These are phyloP conservation scores for Prillingera fragicola DNA, from an alignment of 1,284 basidiomycete species.

Conservation along the genomic window DNA sequence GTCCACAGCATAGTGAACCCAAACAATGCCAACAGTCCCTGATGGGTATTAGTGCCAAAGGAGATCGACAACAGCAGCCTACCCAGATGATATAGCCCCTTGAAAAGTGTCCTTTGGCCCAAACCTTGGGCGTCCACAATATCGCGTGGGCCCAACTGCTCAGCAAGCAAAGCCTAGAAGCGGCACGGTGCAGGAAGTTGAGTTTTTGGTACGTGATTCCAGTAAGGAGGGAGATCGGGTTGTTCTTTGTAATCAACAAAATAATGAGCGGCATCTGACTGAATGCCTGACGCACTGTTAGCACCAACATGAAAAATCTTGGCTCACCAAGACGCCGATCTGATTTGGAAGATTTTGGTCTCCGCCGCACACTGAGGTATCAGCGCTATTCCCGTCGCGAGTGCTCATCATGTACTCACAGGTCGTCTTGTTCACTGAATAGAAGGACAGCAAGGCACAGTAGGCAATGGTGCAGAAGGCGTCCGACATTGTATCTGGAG, in stretches of 20 bases:
- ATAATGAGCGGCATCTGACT: slow-evolving; percentile 45
- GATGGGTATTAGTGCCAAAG: neutral
- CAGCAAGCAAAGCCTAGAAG: slow-evolving; percentile 38
- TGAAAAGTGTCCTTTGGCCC: slow-evolving; percentile 10
- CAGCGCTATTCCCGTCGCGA: neutral
- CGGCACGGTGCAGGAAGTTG: slow-evolving; percentile 49
- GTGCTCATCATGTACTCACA: slow-evolving; percentile 2
- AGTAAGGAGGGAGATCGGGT: slow-evolving; percentile 40
- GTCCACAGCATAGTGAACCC: slow-evolving; percentile 50
- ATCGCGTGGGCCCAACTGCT: slow-evolving; percentile 39
- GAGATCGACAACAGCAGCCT: neutral
- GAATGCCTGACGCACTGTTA: slow-evolving; percentile 26
- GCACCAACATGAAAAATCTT: no score
- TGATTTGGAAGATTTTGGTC: slow-evolving; percentile 23
- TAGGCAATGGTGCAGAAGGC: slow-evolving; percentile 23
- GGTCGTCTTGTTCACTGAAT: slow-evolving; percentile 14
- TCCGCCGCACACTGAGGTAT: slow-evolving; percentile 2
- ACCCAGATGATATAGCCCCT: slow-evolving; percentile 26
- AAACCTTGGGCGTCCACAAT: slow-evolving; percentile 26
- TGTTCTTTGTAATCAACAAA: slow-evolving; percentile 47
- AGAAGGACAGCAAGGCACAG: slow-evolving; percentile 10
- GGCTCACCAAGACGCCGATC: slow-evolving; percentile 28
- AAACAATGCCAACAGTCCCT: slow-evolving; percentile 32
- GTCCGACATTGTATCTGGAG: slow-evolving; percentile 27
- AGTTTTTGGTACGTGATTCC: slow-evolving; percentile 50